Base-by-base conservation (phyloP, 148 eudicot genomes). In the Rhododendron simsii region DNA sequence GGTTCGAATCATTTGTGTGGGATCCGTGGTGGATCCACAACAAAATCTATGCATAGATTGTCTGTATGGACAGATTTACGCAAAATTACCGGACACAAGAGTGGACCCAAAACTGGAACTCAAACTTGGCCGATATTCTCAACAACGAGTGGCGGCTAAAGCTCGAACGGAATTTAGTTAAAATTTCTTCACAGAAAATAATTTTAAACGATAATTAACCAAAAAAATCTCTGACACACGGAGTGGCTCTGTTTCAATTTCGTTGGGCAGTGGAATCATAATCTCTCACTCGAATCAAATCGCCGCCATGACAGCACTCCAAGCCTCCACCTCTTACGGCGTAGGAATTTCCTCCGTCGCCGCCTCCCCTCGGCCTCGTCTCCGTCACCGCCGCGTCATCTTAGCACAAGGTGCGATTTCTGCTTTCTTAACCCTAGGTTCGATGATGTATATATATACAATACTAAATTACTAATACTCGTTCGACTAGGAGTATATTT, bases 61-160 rank as follows among this genome's bases (percentile, higher is more conserved):
- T 33, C 35, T 33, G 35, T 33, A 1, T 33, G 35, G 35, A 33
- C 35, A 33, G 35, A 33, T 33, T 33, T 33, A 33, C 35, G 35
- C 35, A 33, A 41, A 41, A 41, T 41, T 41, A 41, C 44, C 7
- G 7, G 7, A 41, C 6, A 5, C 7, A 41, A 5, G 44, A 41
- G 44, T 41, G 44, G 44, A 5, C 44, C 44, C 44, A 39, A 41
- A 41, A 39, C 41, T 39, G 3, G 2, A 39, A 39, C 45, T 41
- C 45, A 41, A 41, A 41, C 7, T 41, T 6, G 45, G 44, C 13
- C 59, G 67, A 53, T 81, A 20, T 37, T 37, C 23, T 33, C 35
- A 23, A 83, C 82, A 90, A 89, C 85, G 85, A 87, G 92, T 86
- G 92, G 90, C 86, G 88, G 81, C 80, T 78, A 86, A 21, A 63